These are phyloP conservation scores for Piper betle DNA, from an alignment of 164 flowering plant species.

Conservation along the genomic window DNA sequence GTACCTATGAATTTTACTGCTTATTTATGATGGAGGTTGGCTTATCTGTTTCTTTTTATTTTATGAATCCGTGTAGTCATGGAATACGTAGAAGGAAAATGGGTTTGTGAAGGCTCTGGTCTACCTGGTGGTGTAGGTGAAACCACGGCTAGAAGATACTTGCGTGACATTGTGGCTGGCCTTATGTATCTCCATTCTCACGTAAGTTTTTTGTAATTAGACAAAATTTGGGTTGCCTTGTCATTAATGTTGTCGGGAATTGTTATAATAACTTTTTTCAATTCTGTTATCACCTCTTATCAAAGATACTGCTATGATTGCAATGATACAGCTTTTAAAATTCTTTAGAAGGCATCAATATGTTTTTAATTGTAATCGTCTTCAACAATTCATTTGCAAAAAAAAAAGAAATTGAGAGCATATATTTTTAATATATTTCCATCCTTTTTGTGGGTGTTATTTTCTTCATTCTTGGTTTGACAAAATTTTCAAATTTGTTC, in stretches of 20 bases:
- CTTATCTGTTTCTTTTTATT: neutral
- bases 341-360: no score
- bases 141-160: conserved; percentile 49
- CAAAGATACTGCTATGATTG: no score
- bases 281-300: neutral
- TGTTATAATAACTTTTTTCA: no score
- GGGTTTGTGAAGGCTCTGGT: conserved; percentile 62
- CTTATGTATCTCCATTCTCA: conserved; percentile 92
- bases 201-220: conserved; percentile 31
- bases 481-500: neutral
- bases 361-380: no score
- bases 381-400: no score
- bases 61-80: conserved; percentile 40
- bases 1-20: no score
- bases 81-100: conserved; percentile 87
- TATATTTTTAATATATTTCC: no score
- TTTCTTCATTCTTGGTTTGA: neutral
- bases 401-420: no score
- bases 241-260: neutral
- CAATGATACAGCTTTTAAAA: no score
- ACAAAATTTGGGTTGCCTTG: neutral
- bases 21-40: neutral
- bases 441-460: neutral
- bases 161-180: conserved; percentile 85
- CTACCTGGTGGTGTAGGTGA: conserved; percentile 56